Conservation (phyloP, 495 filamentous ascomycete genomes). For the Podospora conica region DNA sequence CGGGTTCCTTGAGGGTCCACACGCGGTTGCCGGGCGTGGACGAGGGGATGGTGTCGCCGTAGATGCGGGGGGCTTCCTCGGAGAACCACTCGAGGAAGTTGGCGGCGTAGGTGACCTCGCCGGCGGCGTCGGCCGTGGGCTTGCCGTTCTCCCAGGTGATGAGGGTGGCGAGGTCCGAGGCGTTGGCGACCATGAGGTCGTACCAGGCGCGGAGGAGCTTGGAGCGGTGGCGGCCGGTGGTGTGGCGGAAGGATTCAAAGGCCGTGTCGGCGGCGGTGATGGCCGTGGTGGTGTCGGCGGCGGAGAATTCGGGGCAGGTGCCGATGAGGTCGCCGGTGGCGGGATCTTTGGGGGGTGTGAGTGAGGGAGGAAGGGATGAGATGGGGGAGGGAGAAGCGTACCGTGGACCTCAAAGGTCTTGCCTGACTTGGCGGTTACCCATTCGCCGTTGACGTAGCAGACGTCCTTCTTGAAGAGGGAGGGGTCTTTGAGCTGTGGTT, state of each 20-base stretch:
- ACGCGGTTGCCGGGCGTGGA: conserved; percentile 66
- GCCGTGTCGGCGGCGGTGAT: conserved; percentile 71
- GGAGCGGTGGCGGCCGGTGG: conserved; percentile 72
- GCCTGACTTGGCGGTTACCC: conserved; percentile 65
- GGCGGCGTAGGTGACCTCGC: conserved; percentile 67
- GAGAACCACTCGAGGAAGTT: conserved; percentile 80
- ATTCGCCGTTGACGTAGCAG: conserved; percentile 81
- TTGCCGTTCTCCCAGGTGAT: conserved; percentile 87
- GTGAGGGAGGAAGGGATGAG: neutral
- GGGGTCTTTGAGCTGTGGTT: conserved; percentile 62
- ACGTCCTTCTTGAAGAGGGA: conserved; percentile 74
- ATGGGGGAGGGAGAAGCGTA: conserved; percentile 25
- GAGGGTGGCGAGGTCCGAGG: conserved; percentile 79
- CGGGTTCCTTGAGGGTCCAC: conserved; percentile 74
- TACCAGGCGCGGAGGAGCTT: conserved; percentile 86
- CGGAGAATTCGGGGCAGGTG: conserved; percentile 73
- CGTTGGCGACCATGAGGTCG: conserved; percentile 78
- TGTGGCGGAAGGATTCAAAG: conserved; percentile 67
- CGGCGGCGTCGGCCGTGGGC: conserved; percentile 63
- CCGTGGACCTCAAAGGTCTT: conserved; percentile 76
- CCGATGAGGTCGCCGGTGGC: conserved; percentile 74
- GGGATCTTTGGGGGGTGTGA: conserved; percentile 51
- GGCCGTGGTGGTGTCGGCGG: conserved; percentile 67
- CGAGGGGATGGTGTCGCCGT: conserved; percentile 72
- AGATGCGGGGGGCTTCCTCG: conserved; percentile 66